Evolutionary conservation across 2,329 filamentous ascomycete species (phyloP).

Genomic region (Didymella lethalis): DNA sequence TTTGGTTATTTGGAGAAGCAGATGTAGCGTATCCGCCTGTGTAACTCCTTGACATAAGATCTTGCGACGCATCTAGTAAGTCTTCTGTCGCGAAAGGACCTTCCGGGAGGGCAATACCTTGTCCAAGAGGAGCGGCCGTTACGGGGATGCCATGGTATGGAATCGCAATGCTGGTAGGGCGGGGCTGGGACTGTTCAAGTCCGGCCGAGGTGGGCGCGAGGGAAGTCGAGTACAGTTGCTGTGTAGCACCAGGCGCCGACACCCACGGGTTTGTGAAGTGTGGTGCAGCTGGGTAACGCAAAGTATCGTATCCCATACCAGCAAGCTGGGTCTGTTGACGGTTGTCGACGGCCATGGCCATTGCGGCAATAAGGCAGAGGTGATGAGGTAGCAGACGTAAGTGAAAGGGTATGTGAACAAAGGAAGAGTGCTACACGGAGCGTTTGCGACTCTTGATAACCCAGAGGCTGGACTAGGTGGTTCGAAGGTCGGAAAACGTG

Average conservation of each 20-base stretch:
- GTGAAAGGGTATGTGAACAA: conserved; percentile 28
- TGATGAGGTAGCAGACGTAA: conserved; percentile 13
- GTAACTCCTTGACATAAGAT: conserved; percentile 77
- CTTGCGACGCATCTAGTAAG: conserved; percentile 77
- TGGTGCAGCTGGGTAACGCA: conserved; percentile 71
- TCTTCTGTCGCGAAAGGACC: conserved; percentile 68
- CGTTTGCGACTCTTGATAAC: conserved; percentile 32
- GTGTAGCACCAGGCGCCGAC: conserved; percentile 65
- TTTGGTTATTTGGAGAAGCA: conserved; percentile 70
- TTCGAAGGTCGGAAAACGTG: conserved; percentile 55
- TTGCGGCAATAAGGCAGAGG: conserved; percentile 51
- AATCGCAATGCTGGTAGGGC: conserved; percentile 71
- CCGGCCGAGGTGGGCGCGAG: conserved; percentile 60
- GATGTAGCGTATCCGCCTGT: conserved; percentile 73
- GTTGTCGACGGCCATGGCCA: conserved; percentile 95
- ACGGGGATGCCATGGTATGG: conserved; percentile 78
- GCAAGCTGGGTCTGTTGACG: conserved; percentile 76
- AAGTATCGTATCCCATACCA: conserved; percentile 78
- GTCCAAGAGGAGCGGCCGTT: conserved; percentile 74
- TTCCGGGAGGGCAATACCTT: conserved; percentile 71
- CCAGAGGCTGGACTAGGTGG: conserved; percentile 46
- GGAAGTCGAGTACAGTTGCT: conserved; percentile 71
- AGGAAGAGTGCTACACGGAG: conserved; percentile 39
- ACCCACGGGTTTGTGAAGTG: conserved; percentile 94
- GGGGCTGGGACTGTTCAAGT: conserved; percentile 59